Evolutionary conservation across 2,329 filamentous ascomycete species (phyloP).

Genomic region (Penicillium polonicum): DNA sequence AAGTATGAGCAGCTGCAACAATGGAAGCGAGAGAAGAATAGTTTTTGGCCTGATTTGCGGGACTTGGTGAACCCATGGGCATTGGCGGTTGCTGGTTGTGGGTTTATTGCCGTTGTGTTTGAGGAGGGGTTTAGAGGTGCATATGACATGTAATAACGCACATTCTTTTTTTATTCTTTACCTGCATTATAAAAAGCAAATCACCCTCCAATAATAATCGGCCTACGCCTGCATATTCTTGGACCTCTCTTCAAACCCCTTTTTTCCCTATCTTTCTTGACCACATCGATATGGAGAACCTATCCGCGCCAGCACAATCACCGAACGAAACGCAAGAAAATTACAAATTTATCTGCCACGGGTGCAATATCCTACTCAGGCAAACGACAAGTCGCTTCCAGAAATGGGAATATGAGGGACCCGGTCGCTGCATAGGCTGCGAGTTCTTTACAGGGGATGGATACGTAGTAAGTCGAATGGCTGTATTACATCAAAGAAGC

Average conservation of each 20-base stretch:
- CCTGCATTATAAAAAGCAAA: background rate
- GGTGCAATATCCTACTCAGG: too few species aligned
- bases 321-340: too few species aligned
- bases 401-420: too few species aligned
- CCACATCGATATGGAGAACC: too few species aligned
- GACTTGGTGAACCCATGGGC: slow-evolving; percentile 58
- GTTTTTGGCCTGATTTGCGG: slow-evolving; percentile 56
- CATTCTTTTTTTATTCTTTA: too few species aligned
- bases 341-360: too few species aligned
- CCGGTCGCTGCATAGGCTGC: background rate
- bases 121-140: slow-evolving; percentile 39
- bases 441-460: background rate
- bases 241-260: background rate
- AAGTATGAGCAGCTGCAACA: slow-evolving; percentile 56
- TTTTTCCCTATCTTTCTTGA: too few species aligned
- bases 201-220: background rate
- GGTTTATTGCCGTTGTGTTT: slow-evolving; percentile 49
- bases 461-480: background rate
- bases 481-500: background rate
- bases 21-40: slow-evolving; percentile 57
- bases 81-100: slow-evolving; percentile 53
- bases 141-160: slow-evolving; percentile 2
- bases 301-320: too few species aligned
- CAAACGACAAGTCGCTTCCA: too few species aligned
- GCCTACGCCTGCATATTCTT: background rate